phyloP scores from a whole-genome alignment of 2,329 filamentous ascomycete genomes.

The Blastomyces emzantsi region DNA sequence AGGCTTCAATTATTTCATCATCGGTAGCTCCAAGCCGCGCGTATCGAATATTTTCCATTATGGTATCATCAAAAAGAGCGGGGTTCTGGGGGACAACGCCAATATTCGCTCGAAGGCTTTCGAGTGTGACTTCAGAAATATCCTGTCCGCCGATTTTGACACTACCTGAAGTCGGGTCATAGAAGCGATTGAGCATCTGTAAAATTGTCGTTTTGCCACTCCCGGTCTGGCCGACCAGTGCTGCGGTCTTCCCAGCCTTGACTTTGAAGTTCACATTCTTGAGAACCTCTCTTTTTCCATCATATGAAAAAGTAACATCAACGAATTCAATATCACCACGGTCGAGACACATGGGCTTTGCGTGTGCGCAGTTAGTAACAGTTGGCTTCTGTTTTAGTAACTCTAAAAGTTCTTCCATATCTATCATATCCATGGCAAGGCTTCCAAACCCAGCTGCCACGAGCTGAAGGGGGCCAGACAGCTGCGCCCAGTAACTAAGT shows the following conservation, averaged over 20 bases:
- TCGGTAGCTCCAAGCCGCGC: slow-evolving; percentile 53
- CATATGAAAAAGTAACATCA: slow-evolving; percentile 46
- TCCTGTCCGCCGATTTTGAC: slow-evolving; percentile 48
- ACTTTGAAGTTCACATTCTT: slow-evolving; percentile 42
- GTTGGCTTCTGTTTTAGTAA: slow-evolving; percentile 42
- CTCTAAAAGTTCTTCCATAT: slow-evolving; percentile 48
- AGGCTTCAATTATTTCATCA: slow-evolving; percentile 52
- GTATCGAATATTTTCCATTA: slow-evolving; percentile 58
- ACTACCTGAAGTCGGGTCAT: slow-evolving; percentile 42
- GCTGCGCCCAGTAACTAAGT: slow-evolving; percentile 53
- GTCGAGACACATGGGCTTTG: slow-evolving; percentile 33
- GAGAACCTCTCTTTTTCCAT: slow-evolving; percentile 41
- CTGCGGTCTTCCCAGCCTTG: slow-evolving; percentile 43
- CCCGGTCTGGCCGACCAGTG: slow-evolving; percentile 51
- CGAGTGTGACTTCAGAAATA: slow-evolving; percentile 49
- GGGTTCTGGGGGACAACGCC: slow-evolving; percentile 59
- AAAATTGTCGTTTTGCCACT: slow-evolving; percentile 50
- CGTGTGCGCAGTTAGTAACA: slow-evolving; percentile 32
- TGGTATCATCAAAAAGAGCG: slow-evolving; percentile 54
- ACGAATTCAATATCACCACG: slow-evolving; percentile 42
- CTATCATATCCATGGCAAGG: slow-evolving; percentile 48
- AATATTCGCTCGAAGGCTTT: slow-evolving; percentile 49
- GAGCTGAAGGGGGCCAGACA: slow-evolving; percentile 42
- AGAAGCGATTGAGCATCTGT: slow-evolving; percentile 48
- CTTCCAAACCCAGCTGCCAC: slow-evolving; percentile 43